A percentile compares a stretch with the other conserved stretches of the same genome.
These are phyloP conservation scores for Phytopythium delawarense DNA, from an alignment of 352 stramenopile species.

Conservation along the genomic window DNA sequence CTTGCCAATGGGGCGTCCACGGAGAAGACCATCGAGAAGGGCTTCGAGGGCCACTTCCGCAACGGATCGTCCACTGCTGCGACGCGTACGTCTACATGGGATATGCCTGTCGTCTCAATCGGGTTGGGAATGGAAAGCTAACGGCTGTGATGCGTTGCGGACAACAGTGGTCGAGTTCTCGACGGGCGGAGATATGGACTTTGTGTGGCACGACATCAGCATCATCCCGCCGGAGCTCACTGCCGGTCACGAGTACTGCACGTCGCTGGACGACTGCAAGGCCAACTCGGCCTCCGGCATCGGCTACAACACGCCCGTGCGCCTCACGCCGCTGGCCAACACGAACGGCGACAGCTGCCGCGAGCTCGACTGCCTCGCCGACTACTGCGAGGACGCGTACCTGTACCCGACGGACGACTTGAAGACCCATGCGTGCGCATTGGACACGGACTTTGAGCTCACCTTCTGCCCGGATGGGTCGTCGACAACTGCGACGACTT, in stretches of 20 bases:
- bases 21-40: conserved; percentile 42
- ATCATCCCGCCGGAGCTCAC: conserved; percentile 61
- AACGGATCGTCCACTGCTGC: conserved; percentile 50
- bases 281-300: conserved; percentile 41
- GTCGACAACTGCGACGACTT: conserved; percentile 9
- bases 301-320: conserved; percentile 68
- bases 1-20: conserved; percentile 35
- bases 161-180: conserved; percentile 53
- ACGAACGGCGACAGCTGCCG: conserved; percentile 55
- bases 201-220: conserved; percentile 70
- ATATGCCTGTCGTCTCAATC: background rate
- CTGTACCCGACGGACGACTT: conserved; percentile 59
- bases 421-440: conserved; percentile 66
- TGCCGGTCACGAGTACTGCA: conserved; percentile 55
- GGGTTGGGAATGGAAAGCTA: background rate
- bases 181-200: conserved; percentile 45
- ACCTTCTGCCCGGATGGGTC: conserved; percentile 59
- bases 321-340: conserved; percentile 51
- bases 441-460: conserved; percentile 57
- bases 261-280: conserved; percentile 63
- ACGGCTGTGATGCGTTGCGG: background rate
- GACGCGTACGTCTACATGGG: conserved; percentile 24
- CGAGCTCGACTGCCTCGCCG: conserved; percentile 45
- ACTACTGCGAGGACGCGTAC: conserved; percentile 68
- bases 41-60: conserved; percentile 66